Evolutionary conservation across 2,329 filamentous ascomycete species (phyloP).

Genomic region (Pseudonectria buxi): DNA sequence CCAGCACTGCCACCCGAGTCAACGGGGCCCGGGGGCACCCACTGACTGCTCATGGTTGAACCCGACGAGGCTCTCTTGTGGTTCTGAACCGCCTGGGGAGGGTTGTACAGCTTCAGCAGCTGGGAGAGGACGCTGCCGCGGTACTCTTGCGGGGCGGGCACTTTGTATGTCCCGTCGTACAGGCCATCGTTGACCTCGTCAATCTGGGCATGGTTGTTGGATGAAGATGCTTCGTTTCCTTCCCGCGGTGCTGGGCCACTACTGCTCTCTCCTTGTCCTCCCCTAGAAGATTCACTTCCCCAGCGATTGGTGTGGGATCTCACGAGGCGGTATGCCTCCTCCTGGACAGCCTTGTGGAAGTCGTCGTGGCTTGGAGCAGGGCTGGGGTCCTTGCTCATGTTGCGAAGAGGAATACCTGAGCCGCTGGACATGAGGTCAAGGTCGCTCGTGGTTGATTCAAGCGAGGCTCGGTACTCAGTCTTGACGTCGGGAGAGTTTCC

Average conservation of each 20-base stretch:
- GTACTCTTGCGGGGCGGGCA: slow-evolving; percentile 35
- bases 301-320: slow-evolving; percentile 32
- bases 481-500: slow-evolving; percentile 27
- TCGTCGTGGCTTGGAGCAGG: slow-evolving; percentile 9
- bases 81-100: slow-evolving; percentile 21
- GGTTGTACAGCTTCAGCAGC: slow-evolving; percentile 40
- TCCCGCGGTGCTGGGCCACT: too few relatives aligned
- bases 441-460: slow-evolving; percentile 30
- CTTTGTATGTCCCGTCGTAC: slow-evolving; percentile 35
- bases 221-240: slow-evolving; percentile 3
- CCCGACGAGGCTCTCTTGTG: slow-evolving; percentile 20
- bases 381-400: slow-evolving; percentile 15
- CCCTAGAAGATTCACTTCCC: slow-evolving; percentile 1
- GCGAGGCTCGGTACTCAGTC: slow-evolving; percentile 28
- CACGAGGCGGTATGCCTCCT: slow-evolving; percentile 37
- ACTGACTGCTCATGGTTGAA: slow-evolving; percentile 21
- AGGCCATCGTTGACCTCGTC: slow-evolving; percentile 32
- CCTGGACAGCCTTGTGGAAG: slow-evolving; percentile 16
- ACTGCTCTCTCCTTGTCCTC: too few relatives aligned
- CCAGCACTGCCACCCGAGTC: slow-evolving; percentile 23
- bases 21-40: background rate
- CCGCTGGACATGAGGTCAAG: slow-evolving; percentile 17
- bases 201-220: slow-evolving; percentile 15
- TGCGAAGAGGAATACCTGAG: slow-evolving; percentile 26
- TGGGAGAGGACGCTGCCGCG: slow-evolving; percentile 40